phyloP scores from a whole-genome alignment of 495 filamentous ascomycete species.

The Symbiotaphrina buchneri region DNA sequence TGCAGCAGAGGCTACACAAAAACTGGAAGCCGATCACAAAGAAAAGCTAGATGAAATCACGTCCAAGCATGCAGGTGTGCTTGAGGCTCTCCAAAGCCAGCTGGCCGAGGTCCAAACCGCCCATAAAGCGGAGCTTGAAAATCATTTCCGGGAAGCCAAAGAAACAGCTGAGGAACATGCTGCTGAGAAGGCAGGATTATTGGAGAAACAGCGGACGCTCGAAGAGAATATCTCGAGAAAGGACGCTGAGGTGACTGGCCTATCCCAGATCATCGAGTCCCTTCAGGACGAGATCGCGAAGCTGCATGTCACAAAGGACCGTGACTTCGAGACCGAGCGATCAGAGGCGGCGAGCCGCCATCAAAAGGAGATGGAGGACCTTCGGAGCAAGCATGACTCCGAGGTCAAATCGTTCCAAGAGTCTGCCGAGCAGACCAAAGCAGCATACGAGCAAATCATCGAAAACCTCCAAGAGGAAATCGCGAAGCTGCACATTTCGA shows the following conservation, averaged over 20 bases:
- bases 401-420: too few species aligned
- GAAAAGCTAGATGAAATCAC: too few species aligned
- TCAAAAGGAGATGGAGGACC: too few species aligned
- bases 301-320: constrained; percentile 1
- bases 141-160: too few species aligned
- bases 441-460: too few species aligned
- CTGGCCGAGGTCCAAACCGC: neutral
- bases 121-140: constrained; percentile 1
- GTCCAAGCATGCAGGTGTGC: constrained; percentile 1
- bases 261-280: neutral
- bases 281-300: constrained; percentile 1
- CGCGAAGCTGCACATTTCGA: neutral
- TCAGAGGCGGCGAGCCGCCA: too few species aligned
- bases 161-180: constrained; percentile 1
- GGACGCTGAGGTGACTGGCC: neutral
- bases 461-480: constrained; percentile 1
- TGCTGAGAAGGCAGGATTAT: neutral
- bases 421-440: too few species aligned
- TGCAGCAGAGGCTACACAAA: too few species aligned
- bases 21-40: too few species aligned
- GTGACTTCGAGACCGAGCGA: neutral
- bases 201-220: too few species aligned
- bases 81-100: neutral
- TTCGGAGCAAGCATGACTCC: too few species aligned
- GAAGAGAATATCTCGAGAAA: too few species aligned